These are phyloP conservation scores for Claviceps fusiformis DNA, from an alignment of 2,329 filamentous ascomycete genomes.

Conservation along the genomic window DNA sequence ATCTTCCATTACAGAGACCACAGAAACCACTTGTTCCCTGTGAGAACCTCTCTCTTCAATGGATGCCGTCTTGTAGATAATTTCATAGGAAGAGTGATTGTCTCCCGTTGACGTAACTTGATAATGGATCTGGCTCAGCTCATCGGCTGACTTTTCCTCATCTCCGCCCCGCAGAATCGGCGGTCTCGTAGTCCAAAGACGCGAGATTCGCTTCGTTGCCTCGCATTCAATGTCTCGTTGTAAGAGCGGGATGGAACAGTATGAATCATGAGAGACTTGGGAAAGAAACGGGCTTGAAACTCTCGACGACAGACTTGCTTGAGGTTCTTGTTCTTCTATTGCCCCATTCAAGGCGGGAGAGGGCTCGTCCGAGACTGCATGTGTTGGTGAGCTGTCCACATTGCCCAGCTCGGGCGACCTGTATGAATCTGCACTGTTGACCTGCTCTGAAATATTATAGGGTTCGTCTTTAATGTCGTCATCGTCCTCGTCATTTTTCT, in stretches of 20 bases:
- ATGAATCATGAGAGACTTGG: constrained; percentile 57
- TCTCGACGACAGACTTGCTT: constrained; percentile 16
- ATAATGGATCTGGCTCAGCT: constrained; percentile 8
- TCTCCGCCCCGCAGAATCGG: constrained; percentile 40
- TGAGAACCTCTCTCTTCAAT: constrained; percentile 29
- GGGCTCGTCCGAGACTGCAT: background rate
- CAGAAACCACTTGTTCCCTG: constrained; percentile 16
- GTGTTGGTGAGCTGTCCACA: constrained; percentile 2
- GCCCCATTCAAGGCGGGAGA: constrained; percentile 5
- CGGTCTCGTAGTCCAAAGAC: constrained; percentile 39
- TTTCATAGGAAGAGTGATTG: constrained; percentile 35
- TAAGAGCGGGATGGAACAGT: constrained; percentile 63
- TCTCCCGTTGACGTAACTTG: constrained; percentile 12
- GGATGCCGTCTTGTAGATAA: constrained; percentile 40
- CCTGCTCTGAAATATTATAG: too few species aligned
- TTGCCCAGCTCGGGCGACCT: background rate
- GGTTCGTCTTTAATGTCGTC: background rate
- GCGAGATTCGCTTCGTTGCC: constrained; percentile 18
- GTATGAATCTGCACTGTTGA: background rate
- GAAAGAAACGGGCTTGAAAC: constrained; percentile 37
- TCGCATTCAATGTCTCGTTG: constrained; percentile 50
- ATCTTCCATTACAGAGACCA: constrained; percentile 13
- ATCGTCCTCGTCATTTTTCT: background rate
- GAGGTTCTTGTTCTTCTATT: constrained; percentile 8
- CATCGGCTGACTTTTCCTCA: constrained; percentile 17